Evolutionary conservation across 75 land plant species (phyloP).

Genomic region (Cryptomeria japonica): DNA sequence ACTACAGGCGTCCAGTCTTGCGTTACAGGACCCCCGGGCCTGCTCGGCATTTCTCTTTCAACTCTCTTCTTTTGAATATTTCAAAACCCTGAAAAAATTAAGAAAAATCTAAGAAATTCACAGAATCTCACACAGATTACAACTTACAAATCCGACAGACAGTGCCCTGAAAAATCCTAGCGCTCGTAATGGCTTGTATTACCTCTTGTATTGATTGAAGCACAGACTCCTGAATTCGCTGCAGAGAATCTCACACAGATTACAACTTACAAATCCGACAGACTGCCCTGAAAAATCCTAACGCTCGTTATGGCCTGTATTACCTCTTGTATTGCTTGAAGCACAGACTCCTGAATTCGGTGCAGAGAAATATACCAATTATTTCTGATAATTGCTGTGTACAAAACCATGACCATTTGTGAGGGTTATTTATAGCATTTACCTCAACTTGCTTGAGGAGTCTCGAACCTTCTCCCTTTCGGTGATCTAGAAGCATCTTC

Average conservation of each 20-base stretch:
- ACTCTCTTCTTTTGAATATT: neutral
- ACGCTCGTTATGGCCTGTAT: neutral
- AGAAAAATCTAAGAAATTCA: neutral
- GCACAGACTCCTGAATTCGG: neutral
- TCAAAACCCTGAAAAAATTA: neutral
- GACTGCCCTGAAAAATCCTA: too few species aligned
- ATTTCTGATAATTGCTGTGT: too few species aligned
- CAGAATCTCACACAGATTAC: neutral
- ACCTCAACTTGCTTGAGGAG: neutral
- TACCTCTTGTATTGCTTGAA: neutral
- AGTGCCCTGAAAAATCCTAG: too few species aligned
- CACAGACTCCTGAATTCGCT: neutral
- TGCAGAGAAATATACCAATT: neutral
- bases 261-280: neutral
- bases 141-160: neutral
- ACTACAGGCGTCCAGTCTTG: constrained; percentile 90
- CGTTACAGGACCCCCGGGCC: constrained; percentile 38
- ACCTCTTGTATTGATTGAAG: neutral
- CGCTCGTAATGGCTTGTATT: neutral
- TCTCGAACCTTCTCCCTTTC: neutral
- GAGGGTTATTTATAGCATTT: neutral
- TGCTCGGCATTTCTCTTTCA: constrained; percentile 39
- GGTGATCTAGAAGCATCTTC: constrained; percentile 1
- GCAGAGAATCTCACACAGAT: too few species aligned
- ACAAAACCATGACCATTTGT: neutral